Percentiles rank a stretch among this genome's conserved stretches.
These are phyloP conservation scores for Leccinum uliginosum DNA, from an alignment of 768 basidiomycete genomes.

Conservation along the genomic window DNA sequence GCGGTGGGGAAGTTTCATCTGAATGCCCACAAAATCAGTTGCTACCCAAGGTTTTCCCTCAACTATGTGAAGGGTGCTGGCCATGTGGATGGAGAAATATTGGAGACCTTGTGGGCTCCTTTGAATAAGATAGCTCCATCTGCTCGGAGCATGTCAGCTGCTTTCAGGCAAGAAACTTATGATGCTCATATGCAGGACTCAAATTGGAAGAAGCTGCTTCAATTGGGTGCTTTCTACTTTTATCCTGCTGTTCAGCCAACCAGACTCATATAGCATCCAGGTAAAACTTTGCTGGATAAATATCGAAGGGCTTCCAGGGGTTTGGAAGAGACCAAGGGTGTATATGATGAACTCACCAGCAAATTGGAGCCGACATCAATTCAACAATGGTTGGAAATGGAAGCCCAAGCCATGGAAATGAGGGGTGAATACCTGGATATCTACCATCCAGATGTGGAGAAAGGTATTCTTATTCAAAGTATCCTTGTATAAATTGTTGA, in stretches of 20 bases:
- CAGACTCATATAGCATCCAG: not conserved
- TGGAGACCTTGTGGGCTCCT: slow-evolving; percentile 37
- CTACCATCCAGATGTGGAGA: not conserved
- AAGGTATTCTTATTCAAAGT: not conserved
- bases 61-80: slow-evolving; percentile 22
- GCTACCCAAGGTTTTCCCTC: slow-evolving; percentile 20
- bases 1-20: slow-evolving; percentile 31
- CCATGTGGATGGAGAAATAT: slow-evolving; percentile 29
- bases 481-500: no score
- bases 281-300: not conserved
- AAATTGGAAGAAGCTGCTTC: not conserved
- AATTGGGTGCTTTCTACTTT: not conserved
- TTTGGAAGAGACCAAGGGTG: not conserved
- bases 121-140: slow-evolving; percentile 20
- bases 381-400: not conserved
- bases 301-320: not conserved
- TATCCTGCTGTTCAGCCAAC: no score
- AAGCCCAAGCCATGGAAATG: not conserved
- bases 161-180: slow-evolving; percentile 23
- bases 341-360: not conserved
- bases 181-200: slow-evolving; percentile 1
- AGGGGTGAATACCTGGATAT: not conserved
- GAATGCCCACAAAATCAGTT: slow-evolving; percentile 24
- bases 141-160: slow-evolving; percentile 17
- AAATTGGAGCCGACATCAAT: not conserved